Base-by-base conservation (phyloP, 768 basidiomycete species). In the Trichaptum fuscoviolaceum region DNA sequence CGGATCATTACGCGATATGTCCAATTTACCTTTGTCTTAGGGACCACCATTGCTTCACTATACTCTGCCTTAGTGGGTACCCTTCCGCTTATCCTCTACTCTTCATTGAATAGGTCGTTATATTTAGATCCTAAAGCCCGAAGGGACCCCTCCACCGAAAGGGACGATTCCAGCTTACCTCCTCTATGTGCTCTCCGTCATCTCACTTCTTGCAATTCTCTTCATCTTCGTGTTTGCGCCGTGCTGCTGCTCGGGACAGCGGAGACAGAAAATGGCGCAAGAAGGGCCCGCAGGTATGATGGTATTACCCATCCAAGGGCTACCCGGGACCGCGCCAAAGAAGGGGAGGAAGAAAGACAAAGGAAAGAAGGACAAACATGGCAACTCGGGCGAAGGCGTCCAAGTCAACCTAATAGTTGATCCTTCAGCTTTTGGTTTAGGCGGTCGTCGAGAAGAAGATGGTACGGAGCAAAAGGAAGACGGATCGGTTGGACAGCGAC, bases 331-430 rank as follows among this genome's bases (percentile, higher is more conserved):
- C 10, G 76, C 76, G 5, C 70, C 70, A 59, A 81, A 82, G 75
- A 77, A 79, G 58, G 76, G 77, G 24, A 79, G 78, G 70, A 80
- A 80, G 68, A 78, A 75, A 35, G 77, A 77, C 36, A 80, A 78
- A 58, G 77, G 76, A n/a, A 77, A 75, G 70, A 76, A 74, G 35
- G 73, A 73, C 12, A 63, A 69, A 35, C 64, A 67, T 23, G 63
- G 63, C 6, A 61, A 57, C 8, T 66, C 68, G 7, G 77, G 71
- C 12, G 75, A 70, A 35, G 80, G 82, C 6, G 85, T 91, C 1
- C 89, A 91, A 67, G 87, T 90, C 63, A 91, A 91, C 74, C 78
- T 90, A 59, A 90, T 90, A 67, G 87, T 90, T 34, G 88, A 90
- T 70, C 89, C 89, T 7, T 78, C 78, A 7, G 83, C 84, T 66